Evolutionary conservation across 768 basidiomycete species (phyloP), one percentile per base, ranked within the genome.

Genomic region (Hericium alpestre): DNA sequence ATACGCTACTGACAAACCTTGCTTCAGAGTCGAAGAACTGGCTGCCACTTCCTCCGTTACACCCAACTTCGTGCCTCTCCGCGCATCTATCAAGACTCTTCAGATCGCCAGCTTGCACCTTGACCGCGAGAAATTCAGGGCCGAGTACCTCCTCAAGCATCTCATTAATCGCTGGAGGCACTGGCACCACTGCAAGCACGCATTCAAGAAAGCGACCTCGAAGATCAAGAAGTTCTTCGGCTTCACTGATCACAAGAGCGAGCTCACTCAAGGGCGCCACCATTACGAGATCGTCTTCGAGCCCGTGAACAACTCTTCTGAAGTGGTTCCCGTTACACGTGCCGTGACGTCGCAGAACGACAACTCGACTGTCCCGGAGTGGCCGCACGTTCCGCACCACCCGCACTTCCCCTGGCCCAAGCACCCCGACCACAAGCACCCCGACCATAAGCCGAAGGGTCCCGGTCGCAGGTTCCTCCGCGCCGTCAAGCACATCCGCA

Each of bases 401-500:
- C 54, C 56, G 16, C 59, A 55, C 37, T 54, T 55, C 54, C 61
- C 59, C 10, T n/a, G 22, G 43, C 43, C 43, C 43, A 46, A 46
- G 43, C 25, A 9, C 7, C 51, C 38, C 16, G 3, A 13, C 9
- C 38, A 39, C 18, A 25, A 25, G 32, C 55, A 49, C 32, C 49
- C 23, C 25, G 38, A 38, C 9, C 48, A 9, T 16, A 60, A 55
- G 51, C 61, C 62, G 32, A 63, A 57, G 39, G 53, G 54, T 59
- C 55, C 61, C 54, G 64, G 58, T 56, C 72, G 69, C 51, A 71
- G 77, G 61, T 67, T 90, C 58, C 72, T 79, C 59, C 75, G 75
- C 61, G 86, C 82, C 3, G 80, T 74, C 2, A 79, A 77, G 64
- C 80, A 82, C 27, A 78, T 89, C 10, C 73, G 71, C 53, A 72